Conservation (phyloP, 2,329 filamentous ascomycete genomes). For the Xylaria sp. region DNA sequence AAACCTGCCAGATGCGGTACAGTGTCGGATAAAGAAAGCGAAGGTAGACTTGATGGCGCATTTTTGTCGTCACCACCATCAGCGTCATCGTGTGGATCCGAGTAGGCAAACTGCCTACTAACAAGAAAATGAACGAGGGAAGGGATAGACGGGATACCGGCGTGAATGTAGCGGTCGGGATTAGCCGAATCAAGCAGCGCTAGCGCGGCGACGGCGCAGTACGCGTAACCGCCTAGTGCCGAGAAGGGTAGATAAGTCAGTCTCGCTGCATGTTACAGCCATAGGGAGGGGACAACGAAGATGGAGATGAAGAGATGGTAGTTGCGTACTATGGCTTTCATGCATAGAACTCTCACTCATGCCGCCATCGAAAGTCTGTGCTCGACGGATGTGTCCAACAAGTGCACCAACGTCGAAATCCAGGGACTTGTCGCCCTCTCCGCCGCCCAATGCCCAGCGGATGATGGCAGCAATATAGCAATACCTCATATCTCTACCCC, state of each 20-base stretch:
- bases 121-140: constrained; percentile 65
- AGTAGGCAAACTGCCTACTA: constrained; percentile 70
- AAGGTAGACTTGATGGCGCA: constrained; percentile 50
- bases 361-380: constrained; percentile 85
- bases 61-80: constrained; percentile 52
- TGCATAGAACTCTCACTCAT: constrained; percentile 80
- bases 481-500: constrained; percentile 85
- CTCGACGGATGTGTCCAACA: constrained; percentile 74
- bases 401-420: constrained; percentile 81
- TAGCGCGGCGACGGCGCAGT: constrained; percentile 84
- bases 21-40: constrained; percentile 48
- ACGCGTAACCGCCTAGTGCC: constrained; percentile 81
- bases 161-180: constrained; percentile 49
- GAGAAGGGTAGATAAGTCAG: constrained; percentile 8
- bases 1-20: constrained; percentile 65
- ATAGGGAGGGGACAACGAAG: not conserved
- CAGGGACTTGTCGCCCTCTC: constrained; percentile 63
- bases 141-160: constrained; percentile 54
- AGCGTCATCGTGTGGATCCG: constrained; percentile 52
- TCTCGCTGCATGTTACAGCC: not conserved
- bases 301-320: not conserved
- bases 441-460: constrained; percentile 81
- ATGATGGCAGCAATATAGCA: constrained; percentile 86
- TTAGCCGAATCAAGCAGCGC: constrained; percentile 75
- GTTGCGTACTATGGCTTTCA: constrained; percentile 78